Percentiles rank a stretch among this genome's conserved stretches.
Evolutionary conservation across 129 eudicot species (phyloP).

Genomic region (Silybum marianum): DNA sequence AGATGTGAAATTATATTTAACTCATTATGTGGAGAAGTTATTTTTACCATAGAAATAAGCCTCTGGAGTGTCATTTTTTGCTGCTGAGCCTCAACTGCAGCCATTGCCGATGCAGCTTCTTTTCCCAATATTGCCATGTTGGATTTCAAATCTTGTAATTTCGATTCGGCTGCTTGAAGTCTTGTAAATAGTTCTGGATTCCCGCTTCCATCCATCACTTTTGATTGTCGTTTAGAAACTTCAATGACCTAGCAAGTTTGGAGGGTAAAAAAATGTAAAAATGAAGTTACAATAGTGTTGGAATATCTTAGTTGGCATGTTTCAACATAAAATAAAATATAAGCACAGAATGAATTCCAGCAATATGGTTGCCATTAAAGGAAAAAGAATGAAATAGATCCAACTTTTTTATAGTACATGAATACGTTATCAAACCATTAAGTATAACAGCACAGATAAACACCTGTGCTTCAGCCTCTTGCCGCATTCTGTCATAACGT

Average conservation of each 20-base stretch:
- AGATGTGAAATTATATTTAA: slow-evolving; percentile 7
- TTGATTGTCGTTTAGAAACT: slow-evolving; percentile 85
- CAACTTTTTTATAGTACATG: background rate
- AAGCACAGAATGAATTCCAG: background rate
- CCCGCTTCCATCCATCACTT: slow-evolving; percentile 66
- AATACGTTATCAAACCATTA: background rate
- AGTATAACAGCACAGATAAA: slow-evolving; percentile 3
- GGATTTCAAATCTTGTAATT: slow-evolving; percentile 79
- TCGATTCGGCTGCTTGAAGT: slow-evolving; percentile 83
- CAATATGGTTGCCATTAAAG: background rate
- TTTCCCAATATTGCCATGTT: slow-evolving; percentile 79
- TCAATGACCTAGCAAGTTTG: slow-evolving; percentile 72
- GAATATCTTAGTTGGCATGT: background rate
- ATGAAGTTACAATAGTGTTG: slow-evolving; percentile 8
- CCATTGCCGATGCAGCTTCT: slow-evolving; percentile 96
- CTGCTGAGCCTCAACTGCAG: slow-evolving; percentile 97
- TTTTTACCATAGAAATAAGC: slow-evolving; percentile 72
- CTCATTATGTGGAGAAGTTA: background rate
- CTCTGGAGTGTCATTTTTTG: slow-evolving; percentile 88
- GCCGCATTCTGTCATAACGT: slow-evolving; percentile 87
- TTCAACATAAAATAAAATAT: background rate
- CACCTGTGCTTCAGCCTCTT: slow-evolving; percentile 98
- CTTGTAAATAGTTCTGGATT: slow-evolving; percentile 62
- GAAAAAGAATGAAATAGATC: background rate
- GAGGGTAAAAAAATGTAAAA: background rate